These are phyloP conservation scores for Haplosporangium sp. DNA, from an alignment of 371 early-diverging fungal species.

Conservation along the genomic window DNA sequence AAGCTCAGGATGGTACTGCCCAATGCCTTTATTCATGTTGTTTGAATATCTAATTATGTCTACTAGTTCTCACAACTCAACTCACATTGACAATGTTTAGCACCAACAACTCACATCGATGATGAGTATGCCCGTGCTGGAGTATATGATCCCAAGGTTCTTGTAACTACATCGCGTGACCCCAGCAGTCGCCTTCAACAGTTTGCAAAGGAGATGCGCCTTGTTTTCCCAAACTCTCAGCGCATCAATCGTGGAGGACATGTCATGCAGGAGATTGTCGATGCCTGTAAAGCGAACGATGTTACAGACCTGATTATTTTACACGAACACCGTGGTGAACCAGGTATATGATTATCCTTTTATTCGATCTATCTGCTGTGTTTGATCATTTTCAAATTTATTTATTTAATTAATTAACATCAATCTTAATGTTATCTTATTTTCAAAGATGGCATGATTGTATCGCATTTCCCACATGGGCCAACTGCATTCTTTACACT, in stretches of 20 bases:
- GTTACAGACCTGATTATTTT: conserved; percentile 97
- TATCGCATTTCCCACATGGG: conserved; percentile 98
- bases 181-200: conserved; percentile 94
- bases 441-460: conserved; percentile 87
- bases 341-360: conserved; percentile 64
- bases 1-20: conserved; percentile 80
- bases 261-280: conserved; percentile 95
- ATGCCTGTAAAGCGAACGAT: conserved; percentile 94
- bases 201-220: conserved; percentile 98
- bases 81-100: conserved; percentile 47
- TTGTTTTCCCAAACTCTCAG: conserved; percentile 97
- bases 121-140: conserved; percentile 98
- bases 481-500: conserved; percentile 98
- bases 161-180: conserved; percentile 98
- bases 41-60: background rate
- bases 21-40: background rate
- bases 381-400: background rate
- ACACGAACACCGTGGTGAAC: conserved; percentile 98
- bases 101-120: conserved; percentile 87
- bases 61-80: background rate
- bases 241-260: conserved; percentile 98
- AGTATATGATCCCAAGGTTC: conserved; percentile 93
- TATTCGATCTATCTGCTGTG: background rate
- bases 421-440: background rate
- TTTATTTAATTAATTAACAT: background rate